phyloP scores from a whole-genome alignment of 768 basidiomycete species.

The Clitopilus passeckerianus region DNA sequence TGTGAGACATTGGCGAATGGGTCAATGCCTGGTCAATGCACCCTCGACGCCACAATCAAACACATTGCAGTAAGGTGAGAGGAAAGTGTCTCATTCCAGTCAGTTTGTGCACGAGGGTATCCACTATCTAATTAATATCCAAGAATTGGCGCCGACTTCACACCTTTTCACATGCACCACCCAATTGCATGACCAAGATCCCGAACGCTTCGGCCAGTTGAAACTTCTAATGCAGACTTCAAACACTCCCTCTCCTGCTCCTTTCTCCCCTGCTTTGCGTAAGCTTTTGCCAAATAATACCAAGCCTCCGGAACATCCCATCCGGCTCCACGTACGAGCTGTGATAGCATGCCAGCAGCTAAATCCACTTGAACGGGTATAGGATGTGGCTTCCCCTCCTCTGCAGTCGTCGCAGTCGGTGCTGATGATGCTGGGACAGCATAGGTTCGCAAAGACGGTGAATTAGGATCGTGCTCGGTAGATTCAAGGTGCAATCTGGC shows the following conservation, averaged over 20 bases:
- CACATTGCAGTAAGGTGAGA: neutral
- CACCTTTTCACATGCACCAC: constrained; percentile 48
- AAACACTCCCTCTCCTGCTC: constrained; percentile 75
- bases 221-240: constrained; percentile 57
- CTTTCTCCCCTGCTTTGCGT: constrained; percentile 66
- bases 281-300: constrained; percentile 85
- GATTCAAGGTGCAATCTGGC: constrained; percentile 61
- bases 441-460: constrained; percentile 18
- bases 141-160: neutral
- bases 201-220: constrained; percentile 59
- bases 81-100: neutral
- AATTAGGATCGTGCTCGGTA: constrained; percentile 13
- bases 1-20: neutral
- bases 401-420: neutral
- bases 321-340: constrained; percentile 71
- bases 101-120: neutral
- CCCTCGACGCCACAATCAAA: neutral
- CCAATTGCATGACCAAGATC: constrained; percentile 61
- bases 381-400: neutral
- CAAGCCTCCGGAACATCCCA: constrained; percentile 96
- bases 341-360: constrained; percentile 74
- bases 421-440: neutral
- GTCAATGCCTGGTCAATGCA: neutral
- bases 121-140: neutral
- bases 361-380: constrained; percentile 53